Percentiles rank a stretch among this genome's conserved stretches.
phyloP scores from a whole-genome alignment of 257 asterid species.

The Penstemon eatonii region DNA sequence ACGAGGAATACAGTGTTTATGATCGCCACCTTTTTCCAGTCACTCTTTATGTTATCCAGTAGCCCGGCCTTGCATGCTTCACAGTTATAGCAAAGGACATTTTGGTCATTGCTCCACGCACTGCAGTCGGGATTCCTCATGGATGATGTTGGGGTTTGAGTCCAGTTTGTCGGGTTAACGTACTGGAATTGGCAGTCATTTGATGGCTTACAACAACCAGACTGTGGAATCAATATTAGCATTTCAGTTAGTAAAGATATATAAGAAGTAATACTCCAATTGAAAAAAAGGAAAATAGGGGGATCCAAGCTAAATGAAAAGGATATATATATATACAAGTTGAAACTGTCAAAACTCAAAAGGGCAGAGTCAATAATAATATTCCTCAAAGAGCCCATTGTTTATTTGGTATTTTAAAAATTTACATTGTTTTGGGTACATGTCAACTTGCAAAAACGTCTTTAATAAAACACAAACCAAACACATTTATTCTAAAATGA shows the following conservation, averaged over 20 bases:
- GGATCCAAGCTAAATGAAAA: not conserved
- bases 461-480: too few species aligned
- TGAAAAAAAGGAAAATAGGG: not conserved
- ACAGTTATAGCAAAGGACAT: constrained; percentile 62
- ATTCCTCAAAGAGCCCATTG: not conserved
- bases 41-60: constrained; percentile 76
- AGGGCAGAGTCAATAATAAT: not conserved
- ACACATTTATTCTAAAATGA: too few species aligned
- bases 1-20: constrained; percentile 67
- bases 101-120: constrained; percentile 61
- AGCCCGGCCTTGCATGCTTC: constrained; percentile 88
- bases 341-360: not conserved
- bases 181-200: constrained; percentile 64
- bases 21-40: constrained; percentile 80
- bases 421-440: too few species aligned
- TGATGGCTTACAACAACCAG: constrained; percentile 98
- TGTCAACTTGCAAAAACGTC: too few species aligned
- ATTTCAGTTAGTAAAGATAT: not conserved
- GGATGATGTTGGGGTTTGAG: constrained; percentile 23
- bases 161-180: constrained; percentile 84
- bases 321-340: not conserved
- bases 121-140: constrained; percentile 52
- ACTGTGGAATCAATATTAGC: constrained; percentile 40
- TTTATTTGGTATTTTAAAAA: not conserved
- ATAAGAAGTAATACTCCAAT: not conserved